Evolutionary conservation across 108 stramenopile genomes (phyloP).

Genomic region (Epipyxis sp.): DNA sequence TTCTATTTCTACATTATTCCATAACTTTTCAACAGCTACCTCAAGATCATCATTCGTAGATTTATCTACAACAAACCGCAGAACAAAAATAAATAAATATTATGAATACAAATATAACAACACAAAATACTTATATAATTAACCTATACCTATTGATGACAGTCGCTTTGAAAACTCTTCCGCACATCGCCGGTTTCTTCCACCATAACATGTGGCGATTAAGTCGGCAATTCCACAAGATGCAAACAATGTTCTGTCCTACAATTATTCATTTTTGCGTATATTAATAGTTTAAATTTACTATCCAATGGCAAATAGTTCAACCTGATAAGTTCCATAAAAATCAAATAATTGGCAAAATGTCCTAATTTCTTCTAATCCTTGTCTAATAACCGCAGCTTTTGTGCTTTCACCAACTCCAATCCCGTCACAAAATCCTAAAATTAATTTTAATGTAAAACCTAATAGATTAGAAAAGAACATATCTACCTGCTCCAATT

Average conservation of each 20-base stretch:
- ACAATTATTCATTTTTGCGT: constrained; percentile 30
- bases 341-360: constrained; percentile 81
- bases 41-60: too few species aligned
- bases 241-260: constrained; percentile 76
- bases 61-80: too few species aligned
- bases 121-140: too few species aligned
- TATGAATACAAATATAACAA: too few species aligned
- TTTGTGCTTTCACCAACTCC: constrained; percentile 85
- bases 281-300: neutral
- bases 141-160: too few species aligned
- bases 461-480: too few species aligned
- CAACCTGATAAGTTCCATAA: constrained; percentile 41
- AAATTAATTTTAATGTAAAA: too few species aligned
- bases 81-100: too few species aligned
- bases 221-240: constrained; percentile 94
- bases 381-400: constrained; percentile 87
- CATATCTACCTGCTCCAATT: constrained; percentile 89
- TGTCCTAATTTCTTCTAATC: constrained; percentile 77
- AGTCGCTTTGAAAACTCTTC: constrained; percentile 70
- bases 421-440: constrained; percentile 87
- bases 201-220: constrained; percentile 94
- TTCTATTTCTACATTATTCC: constrained; percentile 67
- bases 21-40: too few species aligned
- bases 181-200: constrained; percentile 87
- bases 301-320: neutral